These are phyloP conservation scores for Xanthoconium stramineum DNA, from an alignment of 768 basidiomycete genomes.

Conservation along the genomic window DNA sequence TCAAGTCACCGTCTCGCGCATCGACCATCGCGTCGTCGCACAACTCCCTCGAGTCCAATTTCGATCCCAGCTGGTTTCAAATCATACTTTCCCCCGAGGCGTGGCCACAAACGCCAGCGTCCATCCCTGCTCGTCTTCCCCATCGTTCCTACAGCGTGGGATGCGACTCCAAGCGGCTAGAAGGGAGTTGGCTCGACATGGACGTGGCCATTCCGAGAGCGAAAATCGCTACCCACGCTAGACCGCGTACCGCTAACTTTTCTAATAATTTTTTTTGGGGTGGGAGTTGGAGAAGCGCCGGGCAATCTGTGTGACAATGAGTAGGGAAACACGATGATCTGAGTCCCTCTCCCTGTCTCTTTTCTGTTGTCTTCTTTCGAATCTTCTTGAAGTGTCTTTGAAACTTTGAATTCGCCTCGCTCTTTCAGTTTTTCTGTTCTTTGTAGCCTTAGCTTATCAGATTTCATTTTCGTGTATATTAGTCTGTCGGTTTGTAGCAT, in stretches of 20 bases:
- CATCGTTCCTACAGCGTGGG: conserved; percentile 9
- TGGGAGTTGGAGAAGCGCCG: conserved; percentile 12
- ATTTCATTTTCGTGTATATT: conserved; percentile 3
- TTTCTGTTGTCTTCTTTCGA: not conserved
- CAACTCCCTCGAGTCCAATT: conserved; percentile 28
- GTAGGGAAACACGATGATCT: conserved; percentile 33
- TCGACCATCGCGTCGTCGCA: conserved; percentile 30
- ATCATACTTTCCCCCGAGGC: conserved; percentile 1
- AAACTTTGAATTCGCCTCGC: not conserved
- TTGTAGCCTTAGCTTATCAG: conserved; percentile 22
- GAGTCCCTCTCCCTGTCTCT: not conserved
- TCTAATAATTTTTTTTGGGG: not conserved
- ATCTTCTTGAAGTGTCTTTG: no score
- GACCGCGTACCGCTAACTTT: not conserved
- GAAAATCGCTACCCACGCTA: not conserved
- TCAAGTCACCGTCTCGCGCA: conserved; percentile 24
- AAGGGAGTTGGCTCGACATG: not conserved
- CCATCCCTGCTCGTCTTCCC: conserved; percentile 9
- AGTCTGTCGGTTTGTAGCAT: conserved; percentile 13
- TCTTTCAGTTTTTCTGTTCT: not conserved
- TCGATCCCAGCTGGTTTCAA: conserved; percentile 19
- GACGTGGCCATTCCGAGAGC: not conserved
- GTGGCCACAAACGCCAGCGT: conserved; percentile 25
- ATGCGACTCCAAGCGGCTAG: not conserved
- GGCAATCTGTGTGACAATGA: conserved; percentile 43